Evolutionary conservation across 139 green algal species (phyloP).

Genomic region (Chlorella ohadii): DNA sequence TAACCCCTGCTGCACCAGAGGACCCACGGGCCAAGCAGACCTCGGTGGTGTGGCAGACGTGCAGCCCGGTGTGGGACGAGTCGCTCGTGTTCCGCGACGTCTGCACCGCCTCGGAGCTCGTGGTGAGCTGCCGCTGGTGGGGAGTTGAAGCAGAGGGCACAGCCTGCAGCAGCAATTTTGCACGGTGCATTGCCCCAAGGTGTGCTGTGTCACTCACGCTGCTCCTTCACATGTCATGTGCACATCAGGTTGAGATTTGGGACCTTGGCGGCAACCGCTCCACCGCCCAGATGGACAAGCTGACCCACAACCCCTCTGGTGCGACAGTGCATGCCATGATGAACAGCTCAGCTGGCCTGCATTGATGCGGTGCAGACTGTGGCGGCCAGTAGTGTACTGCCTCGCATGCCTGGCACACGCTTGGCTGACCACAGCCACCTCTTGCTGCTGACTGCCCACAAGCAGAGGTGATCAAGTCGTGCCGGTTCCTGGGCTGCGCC

Average conservation of each 20-base stretch:
- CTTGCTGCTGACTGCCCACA: too few relatives aligned
- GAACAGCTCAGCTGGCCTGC: not conserved
- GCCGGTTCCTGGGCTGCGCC: conserved; percentile 61
- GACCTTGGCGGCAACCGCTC: conserved; percentile 56
- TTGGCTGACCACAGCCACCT: too few relatives aligned
- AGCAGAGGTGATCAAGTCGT: conserved; percentile 58
- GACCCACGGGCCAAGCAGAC: conserved; percentile 53
- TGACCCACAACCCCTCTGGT: conserved; percentile 44
- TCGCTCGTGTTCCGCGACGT: conserved; percentile 56
- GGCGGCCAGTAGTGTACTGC: too few relatives aligned
- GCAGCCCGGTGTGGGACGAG: conserved; percentile 63
- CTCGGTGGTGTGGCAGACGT: conserved; percentile 56
- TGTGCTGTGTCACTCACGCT: too few relatives aligned
- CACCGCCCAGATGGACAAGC: conserved; percentile 42
- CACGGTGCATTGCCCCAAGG: too few relatives aligned
- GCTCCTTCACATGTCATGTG: too few relatives aligned
- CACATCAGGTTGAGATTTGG: conserved; percentile 70
- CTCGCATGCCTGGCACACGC: too few relatives aligned
- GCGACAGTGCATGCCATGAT: not conserved
- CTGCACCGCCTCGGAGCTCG: conserved; percentile 60
- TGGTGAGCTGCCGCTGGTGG: not conserved
- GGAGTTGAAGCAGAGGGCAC: too few relatives aligned
- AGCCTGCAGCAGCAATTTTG: too few relatives aligned
- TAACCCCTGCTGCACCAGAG: too few relatives aligned
- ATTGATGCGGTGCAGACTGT: too few relatives aligned